Conservation (phyloP, 2,329 filamentous ascomycete species). For the Chaetomium olivaceum region DNA sequence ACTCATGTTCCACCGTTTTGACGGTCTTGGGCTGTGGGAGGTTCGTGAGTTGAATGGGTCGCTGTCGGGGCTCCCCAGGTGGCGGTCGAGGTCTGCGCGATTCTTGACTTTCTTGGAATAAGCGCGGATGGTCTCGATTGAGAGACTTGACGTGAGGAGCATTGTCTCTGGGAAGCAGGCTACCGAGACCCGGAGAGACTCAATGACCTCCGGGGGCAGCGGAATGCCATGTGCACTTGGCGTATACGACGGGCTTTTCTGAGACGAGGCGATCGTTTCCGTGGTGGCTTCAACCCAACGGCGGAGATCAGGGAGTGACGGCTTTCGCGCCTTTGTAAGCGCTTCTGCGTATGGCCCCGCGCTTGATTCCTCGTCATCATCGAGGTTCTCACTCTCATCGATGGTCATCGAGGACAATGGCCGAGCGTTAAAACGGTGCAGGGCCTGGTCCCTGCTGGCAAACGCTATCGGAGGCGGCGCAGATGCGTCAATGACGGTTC, state of each 20-base stretch:
- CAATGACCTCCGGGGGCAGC: constrained; percentile 54
- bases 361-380: neutral
- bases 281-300: neutral
- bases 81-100: constrained; percentile 22
- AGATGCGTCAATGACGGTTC: constrained; percentile 29
- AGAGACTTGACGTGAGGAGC: constrained; percentile 56
- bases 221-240: constrained; percentile 44
- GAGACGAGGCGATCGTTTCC: neutral
- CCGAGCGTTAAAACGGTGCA: neutral
- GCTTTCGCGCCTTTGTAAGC: neutral
- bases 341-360: neutral
- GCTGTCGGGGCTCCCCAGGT: constrained; percentile 26
- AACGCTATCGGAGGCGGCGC: constrained; percentile 20
- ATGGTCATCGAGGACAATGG: neutral
- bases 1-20: constrained; percentile 29
- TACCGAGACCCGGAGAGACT: constrained; percentile 55
- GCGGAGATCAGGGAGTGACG: constrained; percentile 11
- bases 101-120: constrained; percentile 57
- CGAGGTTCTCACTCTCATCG: neutral
- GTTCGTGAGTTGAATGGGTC: constrained; percentile 25
- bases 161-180: constrained; percentile 61
- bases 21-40: constrained; percentile 9
- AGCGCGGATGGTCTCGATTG: constrained; percentile 58
- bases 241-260: neutral
- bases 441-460: neutral